phyloP scores from a whole-genome alignment of 2,329 filamentous ascomycete species.

The Daldinia sp. region DNA sequence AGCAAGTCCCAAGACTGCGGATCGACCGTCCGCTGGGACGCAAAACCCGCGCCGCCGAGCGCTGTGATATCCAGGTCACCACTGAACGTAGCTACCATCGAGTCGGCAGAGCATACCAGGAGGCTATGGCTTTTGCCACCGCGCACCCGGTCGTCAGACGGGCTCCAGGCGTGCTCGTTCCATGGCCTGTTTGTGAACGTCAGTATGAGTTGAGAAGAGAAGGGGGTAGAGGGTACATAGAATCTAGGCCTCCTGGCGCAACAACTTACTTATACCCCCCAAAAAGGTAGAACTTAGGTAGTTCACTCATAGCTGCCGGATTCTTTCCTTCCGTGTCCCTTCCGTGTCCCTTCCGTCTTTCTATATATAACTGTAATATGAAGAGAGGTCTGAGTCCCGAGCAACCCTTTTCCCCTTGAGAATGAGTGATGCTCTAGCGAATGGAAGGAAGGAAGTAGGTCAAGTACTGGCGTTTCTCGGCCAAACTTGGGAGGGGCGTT shows the following conservation, averaged over 20 bases:
- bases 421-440: background rate
- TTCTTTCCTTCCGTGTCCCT: background rate
- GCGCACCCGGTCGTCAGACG: constrained; percentile 81
- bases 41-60: constrained; percentile 85
- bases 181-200: constrained; percentile 62
- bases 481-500: background rate
- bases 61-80: constrained; percentile 79
- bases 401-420: background rate
- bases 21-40: constrained; percentile 77
- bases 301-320: constrained; percentile 22
- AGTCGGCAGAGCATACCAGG: constrained; percentile 53
- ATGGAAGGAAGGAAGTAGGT: too few relatives aligned
- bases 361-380: background rate
- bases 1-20: constrained; percentile 73
- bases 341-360: background rate
- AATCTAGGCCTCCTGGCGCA: background rate
- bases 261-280: constrained; percentile 56
- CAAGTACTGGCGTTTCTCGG: background rate
- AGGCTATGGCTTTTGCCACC: constrained; percentile 74
- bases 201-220: background rate
- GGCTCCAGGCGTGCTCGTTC: constrained; percentile 71
- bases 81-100: constrained; percentile 67
- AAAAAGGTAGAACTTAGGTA: constrained; percentile 51
- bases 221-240: background rate
- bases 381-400: background rate